Conservation (phyloP, 495 filamentous ascomycete genomes). For the Choiromyces venosus region DNA sequence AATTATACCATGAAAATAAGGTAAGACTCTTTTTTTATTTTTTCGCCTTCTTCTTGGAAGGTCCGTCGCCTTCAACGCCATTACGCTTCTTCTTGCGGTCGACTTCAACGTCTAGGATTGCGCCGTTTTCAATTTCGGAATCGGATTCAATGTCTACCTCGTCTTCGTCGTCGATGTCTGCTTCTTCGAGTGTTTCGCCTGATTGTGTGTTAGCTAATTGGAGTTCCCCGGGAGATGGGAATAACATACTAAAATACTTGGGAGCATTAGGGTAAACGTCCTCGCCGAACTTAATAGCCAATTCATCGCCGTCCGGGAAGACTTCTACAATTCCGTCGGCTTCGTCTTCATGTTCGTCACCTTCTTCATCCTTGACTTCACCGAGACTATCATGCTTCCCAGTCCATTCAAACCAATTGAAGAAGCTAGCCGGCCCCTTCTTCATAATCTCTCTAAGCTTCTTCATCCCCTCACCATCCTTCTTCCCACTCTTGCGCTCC, state of each 20-base stretch:
- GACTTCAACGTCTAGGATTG: conserved; percentile 5
- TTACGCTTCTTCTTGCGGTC: conserved; percentile 46
- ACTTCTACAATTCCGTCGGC: conserved; percentile 61
- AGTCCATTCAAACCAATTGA: conserved; percentile 76
- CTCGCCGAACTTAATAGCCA: conserved; percentile 73
- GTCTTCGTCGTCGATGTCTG: conserved; percentile 48
- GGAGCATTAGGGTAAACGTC: conserved; percentile 82
- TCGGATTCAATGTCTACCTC: conserved; percentile 43
- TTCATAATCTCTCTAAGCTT: conserved; percentile 55
- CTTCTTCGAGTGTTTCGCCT: conserved; percentile 60
- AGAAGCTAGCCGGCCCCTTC: conserved; percentile 64
- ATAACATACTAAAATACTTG: conserved; percentile 77
- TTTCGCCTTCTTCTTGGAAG: conserved; percentile 33
- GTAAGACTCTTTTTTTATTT: conserved; percentile 31
- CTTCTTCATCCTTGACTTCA: conserved; percentile 46
- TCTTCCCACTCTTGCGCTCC: conserved; percentile 42
- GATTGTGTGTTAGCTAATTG: conserved; percentile 22
- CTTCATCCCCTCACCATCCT: conserved; percentile 47
- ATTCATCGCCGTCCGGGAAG: conserved; percentile 70
- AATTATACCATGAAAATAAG: background rate
- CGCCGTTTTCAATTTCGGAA: conserved; percentile 19
- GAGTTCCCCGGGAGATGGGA: background rate
- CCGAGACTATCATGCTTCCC: conserved; percentile 53
- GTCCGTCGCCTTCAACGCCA: conserved; percentile 36
- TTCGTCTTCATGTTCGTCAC: conserved; percentile 50